Evolutionary conservation across 306 rosid species (phyloP).

Genomic region (Rubus parviflorus): DNA sequence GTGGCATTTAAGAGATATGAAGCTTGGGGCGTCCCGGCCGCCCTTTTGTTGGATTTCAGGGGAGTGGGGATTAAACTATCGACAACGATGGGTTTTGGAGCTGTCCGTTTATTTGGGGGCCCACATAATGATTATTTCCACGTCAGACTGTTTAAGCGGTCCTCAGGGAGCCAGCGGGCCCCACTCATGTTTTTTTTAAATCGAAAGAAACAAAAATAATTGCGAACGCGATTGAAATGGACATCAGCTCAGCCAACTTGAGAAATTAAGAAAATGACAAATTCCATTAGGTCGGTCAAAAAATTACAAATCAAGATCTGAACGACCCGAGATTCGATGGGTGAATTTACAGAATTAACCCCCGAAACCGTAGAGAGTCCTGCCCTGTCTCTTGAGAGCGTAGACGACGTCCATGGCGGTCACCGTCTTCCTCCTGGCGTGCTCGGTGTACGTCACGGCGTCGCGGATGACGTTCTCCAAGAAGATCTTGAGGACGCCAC

Average conservation of each 20-base stretch:
- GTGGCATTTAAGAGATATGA: neutral
- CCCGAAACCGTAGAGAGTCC: slow-evolving; percentile 37
- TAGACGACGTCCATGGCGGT: slow-evolving; percentile 44
- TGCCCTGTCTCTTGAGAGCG: slow-evolving; percentile 38
- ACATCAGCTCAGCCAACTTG: neutral
- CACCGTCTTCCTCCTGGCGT: slow-evolving; percentile 33
- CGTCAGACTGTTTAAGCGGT: neutral
- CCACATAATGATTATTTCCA: neutral
- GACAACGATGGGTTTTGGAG: neutral
- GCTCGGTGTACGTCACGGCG: slow-evolving; percentile 31
- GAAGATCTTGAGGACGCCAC: slow-evolving; percentile 36
- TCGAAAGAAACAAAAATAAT: neutral
- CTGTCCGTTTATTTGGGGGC: neutral
- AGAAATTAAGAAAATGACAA: neutral
- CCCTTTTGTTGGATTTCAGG: too few relatives aligned
- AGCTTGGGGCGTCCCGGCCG: too few relatives aligned
- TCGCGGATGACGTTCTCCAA: slow-evolving; percentile 37
- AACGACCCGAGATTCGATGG: neutral
- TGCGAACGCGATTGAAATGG: neutral
- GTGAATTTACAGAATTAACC: slow-evolving; percentile 13
- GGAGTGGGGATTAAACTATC: too few relatives aligned
- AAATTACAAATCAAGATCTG: neutral
- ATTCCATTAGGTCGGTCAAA: neutral
- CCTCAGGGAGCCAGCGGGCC: neutral
- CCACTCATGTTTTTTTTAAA: neutral